phyloP scores from a whole-genome alignment of 805 yeast genomes.

The Metschnikowia reukaufii region DNA sequence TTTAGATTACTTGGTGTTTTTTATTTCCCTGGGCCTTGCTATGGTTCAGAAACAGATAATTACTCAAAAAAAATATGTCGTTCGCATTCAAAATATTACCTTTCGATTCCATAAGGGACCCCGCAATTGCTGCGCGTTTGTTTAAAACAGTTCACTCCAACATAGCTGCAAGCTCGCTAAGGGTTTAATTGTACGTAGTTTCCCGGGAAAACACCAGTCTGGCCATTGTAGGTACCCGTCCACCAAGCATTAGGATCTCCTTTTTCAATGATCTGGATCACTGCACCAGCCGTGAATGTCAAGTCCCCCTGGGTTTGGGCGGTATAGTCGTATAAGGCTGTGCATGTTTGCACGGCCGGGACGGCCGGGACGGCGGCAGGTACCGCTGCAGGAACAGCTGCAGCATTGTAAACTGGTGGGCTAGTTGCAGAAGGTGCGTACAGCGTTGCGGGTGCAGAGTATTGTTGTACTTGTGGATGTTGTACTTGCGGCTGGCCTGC shows the following conservation, averaged over 20 bases:
- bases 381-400: constrained; percentile 24
- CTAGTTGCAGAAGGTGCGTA: constrained; percentile 16
- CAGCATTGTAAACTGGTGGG: constrained; percentile 20
- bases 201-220: constrained; percentile 92
- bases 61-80: not conserved
- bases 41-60: no score
- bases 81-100: not conserved
- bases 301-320: constrained; percentile 95
- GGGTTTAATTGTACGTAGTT: constrained; percentile 80
- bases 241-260: constrained; percentile 97
- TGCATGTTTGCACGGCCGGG: constrained; percentile 54
- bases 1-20: no score
- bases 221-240: constrained; percentile 88
- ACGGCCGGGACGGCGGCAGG: constrained; percentile 30
- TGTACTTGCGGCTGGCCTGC: constrained; percentile 25
- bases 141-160: not conserved
- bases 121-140: not conserved
- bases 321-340: constrained; percentile 86
- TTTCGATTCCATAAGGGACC: not conserved
- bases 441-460: constrained; percentile 21
- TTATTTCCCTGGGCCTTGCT: not conserved
- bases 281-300: constrained; percentile 82
- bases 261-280: constrained; percentile 78
- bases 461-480: constrained; percentile 22
- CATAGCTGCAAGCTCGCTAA: not conserved